Percentiles rank a stretch among this genome's conserved stretches.
Evolutionary conservation across 208 protist species (phyloP).

Genomic region (Phytomonas sp.): DNA sequence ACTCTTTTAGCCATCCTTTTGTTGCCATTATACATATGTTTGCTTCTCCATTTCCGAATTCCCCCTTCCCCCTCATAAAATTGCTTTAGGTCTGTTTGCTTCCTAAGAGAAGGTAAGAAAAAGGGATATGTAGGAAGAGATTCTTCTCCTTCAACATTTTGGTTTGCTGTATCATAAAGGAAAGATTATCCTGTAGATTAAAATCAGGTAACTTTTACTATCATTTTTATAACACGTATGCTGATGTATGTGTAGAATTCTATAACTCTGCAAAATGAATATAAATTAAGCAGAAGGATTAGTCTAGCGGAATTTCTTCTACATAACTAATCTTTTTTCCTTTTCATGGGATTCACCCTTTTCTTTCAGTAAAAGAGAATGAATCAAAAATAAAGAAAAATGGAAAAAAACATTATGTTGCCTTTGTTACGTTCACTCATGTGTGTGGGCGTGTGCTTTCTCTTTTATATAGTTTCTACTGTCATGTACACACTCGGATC

Average conservation of each 20-base stretch:
- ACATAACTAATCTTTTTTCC: not conserved
- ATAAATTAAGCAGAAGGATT: slow-evolving; percentile 7
- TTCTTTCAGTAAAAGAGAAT: not conserved
- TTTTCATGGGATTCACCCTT: not conserved
- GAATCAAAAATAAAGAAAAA: slow-evolving; percentile 3
- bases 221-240: not conserved
- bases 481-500: not conserved
- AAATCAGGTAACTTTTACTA: not conserved
- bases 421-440: slow-evolving; percentile 9
- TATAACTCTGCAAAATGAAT: not conserved
- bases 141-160: not conserved
- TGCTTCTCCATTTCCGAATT: not conserved
- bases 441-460: slow-evolving; percentile 8
- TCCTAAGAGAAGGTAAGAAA: not conserved
- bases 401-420: slow-evolving; percentile 1
- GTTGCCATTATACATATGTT: slow-evolving; percentile 7
- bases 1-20: not conserved
- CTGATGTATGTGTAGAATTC: not conserved
- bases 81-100: not conserved
- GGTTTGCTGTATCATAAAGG: not conserved
- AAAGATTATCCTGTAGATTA: not conserved
- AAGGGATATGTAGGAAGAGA: not conserved
- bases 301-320: not conserved
- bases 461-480: not conserved
- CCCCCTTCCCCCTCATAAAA: not conserved